Evolutionary conservation across 2,329 filamentous ascomycete genomes (phyloP).

Genomic region (Epichloe scottii): DNA sequence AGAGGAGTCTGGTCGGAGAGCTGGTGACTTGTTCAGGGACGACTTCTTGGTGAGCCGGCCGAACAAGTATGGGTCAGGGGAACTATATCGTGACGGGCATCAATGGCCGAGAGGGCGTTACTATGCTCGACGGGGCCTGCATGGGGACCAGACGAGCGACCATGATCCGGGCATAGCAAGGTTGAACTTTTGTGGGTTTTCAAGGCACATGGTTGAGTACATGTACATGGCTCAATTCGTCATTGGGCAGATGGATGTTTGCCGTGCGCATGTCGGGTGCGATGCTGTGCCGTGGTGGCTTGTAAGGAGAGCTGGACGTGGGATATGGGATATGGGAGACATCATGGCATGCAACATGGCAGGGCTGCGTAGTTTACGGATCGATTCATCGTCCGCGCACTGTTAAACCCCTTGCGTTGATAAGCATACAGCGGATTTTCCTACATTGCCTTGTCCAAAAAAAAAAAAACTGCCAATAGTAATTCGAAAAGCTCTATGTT

Average conservation of each 20-base stretch:
- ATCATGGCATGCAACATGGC: too few relatives aligned
- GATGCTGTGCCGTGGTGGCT: too few relatives aligned
- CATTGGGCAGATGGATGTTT: too few relatives aligned
- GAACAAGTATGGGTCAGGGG: constrained; percentile 53
- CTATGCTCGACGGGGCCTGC: constrained; percentile 45
- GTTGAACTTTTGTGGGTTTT: constrained; percentile 49
- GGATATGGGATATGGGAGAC: too few relatives aligned
- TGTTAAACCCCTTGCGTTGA: neutral
- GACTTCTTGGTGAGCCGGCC: constrained; percentile 46
- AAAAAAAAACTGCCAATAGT: neutral
- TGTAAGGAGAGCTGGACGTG: too few relatives aligned
- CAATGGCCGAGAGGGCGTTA: constrained; percentile 52
- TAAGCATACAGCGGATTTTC: neutral
- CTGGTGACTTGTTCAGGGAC: constrained; percentile 50
- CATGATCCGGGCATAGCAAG: constrained; percentile 57
- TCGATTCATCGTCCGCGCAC: too few relatives aligned
- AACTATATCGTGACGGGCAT: constrained; percentile 50
- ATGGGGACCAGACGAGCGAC: constrained; percentile 46
- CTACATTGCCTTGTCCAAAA: neutral
- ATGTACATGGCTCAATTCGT: too few relatives aligned
- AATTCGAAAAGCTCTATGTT: neutral
- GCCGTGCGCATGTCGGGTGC: too few relatives aligned
- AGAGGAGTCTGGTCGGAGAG: constrained; percentile 55
- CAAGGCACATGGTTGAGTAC: too few relatives aligned
- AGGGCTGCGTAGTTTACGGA: too few relatives aligned